These are phyloP conservation scores for Aspergillus sclerotiicarbonarius DNA, from an alignment of 495 filamentous ascomycete genomes.

Conservation along the genomic window DNA sequence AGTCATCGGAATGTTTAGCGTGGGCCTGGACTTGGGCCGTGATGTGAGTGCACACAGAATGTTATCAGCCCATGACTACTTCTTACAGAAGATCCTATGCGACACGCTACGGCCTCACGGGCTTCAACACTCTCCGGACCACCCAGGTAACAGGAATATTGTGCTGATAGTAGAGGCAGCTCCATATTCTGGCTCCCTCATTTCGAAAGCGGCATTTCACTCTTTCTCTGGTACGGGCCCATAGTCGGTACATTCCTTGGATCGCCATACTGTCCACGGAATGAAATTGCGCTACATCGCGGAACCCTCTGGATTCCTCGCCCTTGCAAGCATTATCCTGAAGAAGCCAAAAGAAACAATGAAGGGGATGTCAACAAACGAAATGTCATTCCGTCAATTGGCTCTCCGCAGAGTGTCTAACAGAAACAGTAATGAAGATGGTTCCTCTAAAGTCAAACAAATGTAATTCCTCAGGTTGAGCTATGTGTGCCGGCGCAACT, in stretches of 20 bases:
- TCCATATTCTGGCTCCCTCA: background rate
- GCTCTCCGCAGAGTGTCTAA: background rate
- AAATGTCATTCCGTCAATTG: background rate
- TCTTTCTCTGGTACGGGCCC: background rate
- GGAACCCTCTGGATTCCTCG: background rate
- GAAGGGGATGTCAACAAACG: background rate
- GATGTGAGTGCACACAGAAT: no score
- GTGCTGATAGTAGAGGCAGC: no score
- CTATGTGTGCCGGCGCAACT: background rate
- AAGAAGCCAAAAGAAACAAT: background rate
- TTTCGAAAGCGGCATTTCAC: background rate
- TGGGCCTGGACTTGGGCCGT: no score
- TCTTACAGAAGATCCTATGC: no score
- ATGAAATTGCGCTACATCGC: background rate
- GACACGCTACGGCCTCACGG: no score
- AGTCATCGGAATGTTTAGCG: no score
- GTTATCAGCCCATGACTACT: no score
- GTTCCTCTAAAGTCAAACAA: background rate
- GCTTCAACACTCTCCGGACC: no score
- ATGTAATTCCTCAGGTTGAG: background rate
- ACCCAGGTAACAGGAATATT: no score
- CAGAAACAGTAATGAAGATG: no score
- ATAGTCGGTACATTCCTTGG: background rate
- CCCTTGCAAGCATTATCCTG: background rate
- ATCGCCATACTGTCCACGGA: background rate